Base-by-base conservation (phyloP, 2,329 filamentous ascomycete genomes). In the Camillea tinctor region DNA sequence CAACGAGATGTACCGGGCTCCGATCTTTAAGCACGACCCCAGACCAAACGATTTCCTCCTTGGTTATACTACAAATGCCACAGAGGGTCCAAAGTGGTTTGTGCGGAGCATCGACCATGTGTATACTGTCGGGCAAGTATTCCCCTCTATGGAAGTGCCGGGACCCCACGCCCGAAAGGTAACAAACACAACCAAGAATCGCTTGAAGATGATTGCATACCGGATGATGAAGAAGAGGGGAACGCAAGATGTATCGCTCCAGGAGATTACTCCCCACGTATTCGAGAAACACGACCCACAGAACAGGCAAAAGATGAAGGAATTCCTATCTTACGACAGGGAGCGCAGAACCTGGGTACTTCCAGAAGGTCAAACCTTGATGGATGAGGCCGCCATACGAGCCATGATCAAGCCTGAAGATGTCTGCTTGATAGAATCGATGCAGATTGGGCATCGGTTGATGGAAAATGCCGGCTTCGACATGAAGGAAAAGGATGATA, bases 131-230 rank as follows among this genome's bases (percentile, higher is more conserved):
- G 95, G 95, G 6, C 95, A 99, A 73, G 90, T 94, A 58, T 93
- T 98, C 71, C 95, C 95, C 1, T 92, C 91, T 0, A 87, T 94
- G 26, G 93, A 98, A 69, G 90, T 99, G 4, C 95, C 95, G 2
- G 93, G 93, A 0, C 94, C 93, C 2, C 93, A 98, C 73, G 96
- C 93, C 44, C 85, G 95, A 62, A 96, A 95, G 74, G 94, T 98
- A 26, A 99, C 95, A 0, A 97, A 96, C 59, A 93, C 94, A n/a
- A 89, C 92, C 40, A 99, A 99, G 80, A 96, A 95, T 75, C 88
- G 95, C 40, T 88, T 99, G 75, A 97, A 95, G 79, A 97, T 97
- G 89, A 88, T 99, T 48, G 91, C 93, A 0, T 97, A 92, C 74
- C 90, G 95, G 55, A 88, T 97, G 73, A 91, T 96, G 69, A 85